Conservation (phyloP, 2,329 filamentous ascomycete species). For the Colletotrichum scovillei region DNA sequence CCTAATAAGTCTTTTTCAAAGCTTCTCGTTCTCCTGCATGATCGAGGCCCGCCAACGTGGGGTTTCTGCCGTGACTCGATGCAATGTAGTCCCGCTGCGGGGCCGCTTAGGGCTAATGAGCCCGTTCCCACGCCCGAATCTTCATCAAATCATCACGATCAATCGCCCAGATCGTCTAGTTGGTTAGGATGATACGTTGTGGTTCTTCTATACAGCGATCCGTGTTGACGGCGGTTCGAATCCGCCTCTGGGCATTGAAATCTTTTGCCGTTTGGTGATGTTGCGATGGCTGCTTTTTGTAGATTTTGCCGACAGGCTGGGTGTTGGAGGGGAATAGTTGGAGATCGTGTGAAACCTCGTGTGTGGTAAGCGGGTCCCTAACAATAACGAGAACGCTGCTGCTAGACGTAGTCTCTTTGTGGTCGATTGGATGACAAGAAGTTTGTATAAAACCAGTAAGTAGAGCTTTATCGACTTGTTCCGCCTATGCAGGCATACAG, state of each 20-base stretch:
- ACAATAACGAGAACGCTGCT: no score
- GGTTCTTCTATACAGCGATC: conserved; percentile 31
- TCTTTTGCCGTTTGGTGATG: background rate
- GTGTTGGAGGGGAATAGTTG: no score
- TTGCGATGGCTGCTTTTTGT: background rate
- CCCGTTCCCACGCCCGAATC: fast-evolving
- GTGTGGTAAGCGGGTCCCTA: background rate
- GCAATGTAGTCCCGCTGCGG: conserved; percentile 10
- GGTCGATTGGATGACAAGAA: no score
- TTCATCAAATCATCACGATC: background rate
- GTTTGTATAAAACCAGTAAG: no score
- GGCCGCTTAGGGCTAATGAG: conserved; percentile 19
- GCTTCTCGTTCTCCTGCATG: background rate
- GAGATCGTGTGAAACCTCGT: background rate
- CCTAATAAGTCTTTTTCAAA: background rate
- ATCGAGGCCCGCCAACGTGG: background rate
- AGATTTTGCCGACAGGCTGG: background rate
- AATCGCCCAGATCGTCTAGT: conserved; percentile 34
- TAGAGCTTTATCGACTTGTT: no score
- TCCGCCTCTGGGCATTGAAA: conserved; percentile 28
- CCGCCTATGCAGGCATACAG: no score
- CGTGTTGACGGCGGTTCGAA: conserved; percentile 37
- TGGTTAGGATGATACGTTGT: conserved; percentile 37
- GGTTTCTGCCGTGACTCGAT: background rate
- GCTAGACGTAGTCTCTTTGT: no score